These are phyloP conservation scores for Pseudoscleropodium purum DNA, from an alignment of 225 moss, liverwort and hornwort genomes.

Conservation along the genomic window DNA sequence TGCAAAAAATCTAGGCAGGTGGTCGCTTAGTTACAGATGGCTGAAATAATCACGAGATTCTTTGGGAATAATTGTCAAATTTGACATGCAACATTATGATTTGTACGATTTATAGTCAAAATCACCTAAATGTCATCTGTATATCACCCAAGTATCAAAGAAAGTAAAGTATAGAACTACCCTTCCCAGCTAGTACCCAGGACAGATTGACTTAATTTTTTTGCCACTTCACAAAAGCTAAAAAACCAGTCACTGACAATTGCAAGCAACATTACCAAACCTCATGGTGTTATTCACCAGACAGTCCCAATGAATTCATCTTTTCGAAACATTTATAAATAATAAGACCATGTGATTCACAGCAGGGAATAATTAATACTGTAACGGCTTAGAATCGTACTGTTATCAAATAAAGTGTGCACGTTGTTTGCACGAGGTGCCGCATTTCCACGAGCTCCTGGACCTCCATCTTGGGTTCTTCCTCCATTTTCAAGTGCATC, in stretches of 20 bases:
- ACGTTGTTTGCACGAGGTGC: constrained; percentile 14
- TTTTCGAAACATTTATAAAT: neutral
- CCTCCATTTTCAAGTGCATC: constrained; percentile 14
- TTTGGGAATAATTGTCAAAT: no score
- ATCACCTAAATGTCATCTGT: neutral
- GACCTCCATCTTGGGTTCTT: neutral
- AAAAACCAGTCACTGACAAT: neutral
- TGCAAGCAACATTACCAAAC: neutral
- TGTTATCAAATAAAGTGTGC: constrained; percentile 13
- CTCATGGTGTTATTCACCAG: neutral
- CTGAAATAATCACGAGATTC: neutral
- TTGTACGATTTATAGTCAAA: neutral
- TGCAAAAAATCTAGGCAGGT: neutral
- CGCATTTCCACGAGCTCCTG: neutral
- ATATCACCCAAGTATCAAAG: neutral
- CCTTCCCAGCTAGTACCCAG: neutral
- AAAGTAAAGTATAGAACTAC: neutral
- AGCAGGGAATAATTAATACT: neutral
- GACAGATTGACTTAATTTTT: neutral
- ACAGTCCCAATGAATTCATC: neutral
- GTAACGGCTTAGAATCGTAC: neutral
- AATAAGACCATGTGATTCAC: neutral
- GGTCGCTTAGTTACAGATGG: neutral
- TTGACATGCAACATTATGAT: neutral
- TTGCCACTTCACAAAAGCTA: neutral